phyloP scores from a whole-genome alignment of 305 asterid species.

The Solanum hybrid region DNA sequence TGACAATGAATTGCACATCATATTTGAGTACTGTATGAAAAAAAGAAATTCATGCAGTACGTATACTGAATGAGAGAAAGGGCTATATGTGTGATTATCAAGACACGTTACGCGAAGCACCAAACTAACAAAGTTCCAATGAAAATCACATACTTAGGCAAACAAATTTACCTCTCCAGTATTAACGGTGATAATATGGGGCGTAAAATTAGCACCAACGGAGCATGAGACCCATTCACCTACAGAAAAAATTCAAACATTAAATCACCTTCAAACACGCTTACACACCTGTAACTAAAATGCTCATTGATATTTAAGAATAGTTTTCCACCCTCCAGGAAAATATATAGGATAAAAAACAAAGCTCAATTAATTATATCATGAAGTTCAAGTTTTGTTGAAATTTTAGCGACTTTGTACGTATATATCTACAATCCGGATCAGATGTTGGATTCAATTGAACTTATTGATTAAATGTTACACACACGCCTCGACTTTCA shows the following conservation, averaged over 20 bases:
- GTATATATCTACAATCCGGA: background rate
- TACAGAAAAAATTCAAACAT: slow-evolving; percentile 11
- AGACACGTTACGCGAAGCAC: background rate
- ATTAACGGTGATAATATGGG: slow-evolving; percentile 69
- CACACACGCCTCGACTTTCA: too few relatives aligned
- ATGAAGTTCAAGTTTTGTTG: background rate
- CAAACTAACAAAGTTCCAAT: background rate
- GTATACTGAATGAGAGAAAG: background rate
- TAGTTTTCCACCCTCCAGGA: background rate
- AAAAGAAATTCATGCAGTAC: background rate
- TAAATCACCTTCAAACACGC: background rate
- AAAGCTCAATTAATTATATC: background rate
- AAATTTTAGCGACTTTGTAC: background rate
- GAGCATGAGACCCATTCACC: slow-evolving; percentile 79
- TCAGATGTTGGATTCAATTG: background rate
- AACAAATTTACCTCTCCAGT: slow-evolving; percentile 71
- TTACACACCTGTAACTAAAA: background rate
- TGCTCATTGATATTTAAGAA: background rate
- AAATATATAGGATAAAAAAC: background rate
- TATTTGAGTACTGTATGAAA: background rate
- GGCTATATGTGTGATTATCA: background rate
- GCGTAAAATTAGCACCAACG: slow-evolving; percentile 73
- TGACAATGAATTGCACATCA: background rate
- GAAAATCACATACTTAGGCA: background rate
- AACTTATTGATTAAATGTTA: background rate